Conservation (phyloP, 371 early-diverging fungal genomes). For the Mortierella sp. region DNA sequence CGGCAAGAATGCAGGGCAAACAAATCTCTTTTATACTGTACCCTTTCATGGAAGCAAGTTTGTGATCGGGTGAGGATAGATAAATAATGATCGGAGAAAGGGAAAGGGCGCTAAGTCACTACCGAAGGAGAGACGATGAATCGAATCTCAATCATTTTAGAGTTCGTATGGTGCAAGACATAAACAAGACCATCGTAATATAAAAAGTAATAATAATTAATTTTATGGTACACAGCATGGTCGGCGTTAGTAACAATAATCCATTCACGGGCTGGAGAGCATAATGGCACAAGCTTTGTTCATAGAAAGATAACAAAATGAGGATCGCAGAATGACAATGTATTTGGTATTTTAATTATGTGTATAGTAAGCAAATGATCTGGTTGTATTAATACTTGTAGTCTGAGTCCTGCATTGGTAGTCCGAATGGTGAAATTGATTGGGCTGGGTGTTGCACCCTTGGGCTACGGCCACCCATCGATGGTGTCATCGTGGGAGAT, state of each 20-base stretch:
- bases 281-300: no score
- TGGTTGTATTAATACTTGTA: constrained; percentile 19
- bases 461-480: constrained; percentile 54
- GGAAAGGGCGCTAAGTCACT: no score
- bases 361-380: neutral
- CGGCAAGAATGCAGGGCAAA: no score
- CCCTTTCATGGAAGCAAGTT: no score
- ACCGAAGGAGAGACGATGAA: no score
- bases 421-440: constrained; percentile 28
- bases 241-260: neutral
- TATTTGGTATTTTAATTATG: constrained; percentile 2
- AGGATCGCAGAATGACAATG: neutral
- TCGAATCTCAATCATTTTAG: no score
- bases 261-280: no score
- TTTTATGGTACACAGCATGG: neutral
- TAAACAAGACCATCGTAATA: no score
- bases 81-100: no score
- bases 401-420: constrained; percentile 22
- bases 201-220: neutral
- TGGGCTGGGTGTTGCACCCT: constrained; percentile 33
- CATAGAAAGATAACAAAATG: neutral
- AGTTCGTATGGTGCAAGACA: no score
- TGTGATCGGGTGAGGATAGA: no score
- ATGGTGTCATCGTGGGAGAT: constrained; percentile 36
- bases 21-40: no score